Conservation (phyloP, 139 green algal genomes). For the Trebouxia sp. region DNA sequence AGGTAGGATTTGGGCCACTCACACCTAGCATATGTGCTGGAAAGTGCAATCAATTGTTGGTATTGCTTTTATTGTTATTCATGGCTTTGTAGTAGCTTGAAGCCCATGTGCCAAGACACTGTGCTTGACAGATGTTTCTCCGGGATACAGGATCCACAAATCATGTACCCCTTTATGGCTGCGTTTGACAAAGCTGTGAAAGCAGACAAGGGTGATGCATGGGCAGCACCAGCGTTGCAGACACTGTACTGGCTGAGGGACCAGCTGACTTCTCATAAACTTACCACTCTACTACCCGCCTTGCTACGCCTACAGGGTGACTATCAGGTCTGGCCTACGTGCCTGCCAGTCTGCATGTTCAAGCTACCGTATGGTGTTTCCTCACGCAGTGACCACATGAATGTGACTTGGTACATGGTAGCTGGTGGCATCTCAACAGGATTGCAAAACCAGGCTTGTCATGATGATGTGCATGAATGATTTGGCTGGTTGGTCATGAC, state of each 20-base stretch:
- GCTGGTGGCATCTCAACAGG: background rate
- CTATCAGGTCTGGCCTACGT: background rate
- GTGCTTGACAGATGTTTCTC: background rate
- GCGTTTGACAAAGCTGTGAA: background rate
- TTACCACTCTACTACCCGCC: background rate
- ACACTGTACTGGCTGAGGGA: background rate
- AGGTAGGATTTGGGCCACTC: too few relatives aligned
- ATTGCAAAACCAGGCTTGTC: too few relatives aligned
- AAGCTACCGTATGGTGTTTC: too few relatives aligned
- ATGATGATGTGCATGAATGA: too few relatives aligned
- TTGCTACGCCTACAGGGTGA: slow-evolving; percentile 1
- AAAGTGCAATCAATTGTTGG: too few relatives aligned
- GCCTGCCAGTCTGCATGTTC: background rate
- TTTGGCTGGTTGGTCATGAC: too few relatives aligned
- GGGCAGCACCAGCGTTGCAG: background rate
- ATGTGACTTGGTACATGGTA: background rate
- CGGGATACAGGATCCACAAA: background rate
- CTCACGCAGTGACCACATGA: too few relatives aligned
- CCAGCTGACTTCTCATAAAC: background rate
- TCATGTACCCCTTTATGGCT: background rate
- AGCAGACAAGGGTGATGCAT: background rate
- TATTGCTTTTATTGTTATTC: too few relatives aligned
- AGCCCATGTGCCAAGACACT: too few relatives aligned
- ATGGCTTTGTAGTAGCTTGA: too few relatives aligned
- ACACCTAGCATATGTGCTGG: too few relatives aligned